phyloP scores from a whole-genome alignment of 2,329 filamentous ascomycete genomes.

The Fusarium zealandicum region DNA sequence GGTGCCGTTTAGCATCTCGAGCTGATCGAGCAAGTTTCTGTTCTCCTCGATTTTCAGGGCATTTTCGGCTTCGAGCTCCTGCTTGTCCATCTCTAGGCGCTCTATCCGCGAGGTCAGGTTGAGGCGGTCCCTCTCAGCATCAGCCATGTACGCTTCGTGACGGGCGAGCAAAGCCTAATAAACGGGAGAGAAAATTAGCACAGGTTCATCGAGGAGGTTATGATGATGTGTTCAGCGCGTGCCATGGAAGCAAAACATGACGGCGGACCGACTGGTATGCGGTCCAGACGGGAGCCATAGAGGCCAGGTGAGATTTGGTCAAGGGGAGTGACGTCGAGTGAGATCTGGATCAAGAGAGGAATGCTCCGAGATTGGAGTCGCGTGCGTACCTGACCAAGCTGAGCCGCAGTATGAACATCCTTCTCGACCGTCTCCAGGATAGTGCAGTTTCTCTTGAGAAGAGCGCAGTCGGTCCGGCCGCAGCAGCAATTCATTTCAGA shows the following conservation, averaged over 20 bases:
- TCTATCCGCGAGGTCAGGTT: conserved; percentile 77
- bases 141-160: conserved; percentile 93
- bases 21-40: conserved; percentile 77
- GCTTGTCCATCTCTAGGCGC: conserved; percentile 77
- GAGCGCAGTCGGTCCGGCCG: conserved; percentile 78
- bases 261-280: conserved; percentile 33
- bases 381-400: conserved; percentile 86
- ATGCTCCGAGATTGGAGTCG: conserved; percentile 43
- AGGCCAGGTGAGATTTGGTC: not conserved
- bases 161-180: conserved; percentile 87
- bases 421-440: conserved; percentile 83
- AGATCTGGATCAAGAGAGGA: conserved; percentile 25
- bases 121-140: conserved; percentile 84
- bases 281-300: conserved; percentile 17
- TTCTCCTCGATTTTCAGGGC: conserved; percentile 84
- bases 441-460: conserved; percentile 80
- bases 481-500: conserved; percentile 77
- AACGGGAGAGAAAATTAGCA: conserved; percentile 69
- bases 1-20: conserved; percentile 83
- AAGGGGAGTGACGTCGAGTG: conserved; percentile 5
- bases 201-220: conserved; percentile 44
- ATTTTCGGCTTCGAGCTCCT: conserved; percentile 77
- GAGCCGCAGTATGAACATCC: conserved; percentile 85
- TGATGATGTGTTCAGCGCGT: conserved; percentile 23
- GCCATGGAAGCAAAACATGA: not conserved